Evolutionary conservation across 805 yeast species (phyloP), one percentile per base, ranked within the genome.

Genomic region (Starmerella vitae): DNA sequence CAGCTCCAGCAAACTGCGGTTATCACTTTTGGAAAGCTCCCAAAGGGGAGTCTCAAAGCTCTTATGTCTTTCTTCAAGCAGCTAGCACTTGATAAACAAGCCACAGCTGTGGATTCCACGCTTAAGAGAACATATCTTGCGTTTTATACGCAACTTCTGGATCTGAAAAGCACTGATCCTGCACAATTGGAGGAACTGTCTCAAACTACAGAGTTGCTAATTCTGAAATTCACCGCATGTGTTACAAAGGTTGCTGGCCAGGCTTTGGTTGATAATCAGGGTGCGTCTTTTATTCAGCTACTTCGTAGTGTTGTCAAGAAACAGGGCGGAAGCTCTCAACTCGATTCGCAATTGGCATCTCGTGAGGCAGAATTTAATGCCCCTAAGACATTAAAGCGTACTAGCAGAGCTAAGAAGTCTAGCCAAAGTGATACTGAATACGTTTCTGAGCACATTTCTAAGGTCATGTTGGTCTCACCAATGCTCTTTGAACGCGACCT

Each of bases 141-240:
- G 20, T 66, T 78, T 41, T 78, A 79, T 54, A 75, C 74, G 40
- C 77, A 74, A 33, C 49, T 74, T 21, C 59, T 76, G 27, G 60
- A 62, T n/a, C 34, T 44, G 48, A 62, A 60, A 26, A 52, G 48
- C 21, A 42, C 58, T 30, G 55, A 51, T 13, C 62, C 62, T 18
- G 58, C 62, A 9, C 34, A 29, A 3, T 38, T 44, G 18, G 52
- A 49, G 20, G 52, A 46, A n/a, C 14, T 49, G 17, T 37, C 38
- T 14, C 65, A 52, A 12, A 44, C 51, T 6, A 56, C 60, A 1
- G 65, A 61, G 41, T 56, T 49, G 33, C 54, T 60, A 25, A 50
- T 60, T 18, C 54, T 53, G 49, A 44, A 48, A 42, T 62, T 61
- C 41, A 38, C 59, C 30, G 51, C 51, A 30, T 53, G 56, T 36